phyloP scores from a whole-genome alignment of 768 basidiomycete genomes.

The Boletellus emodensis region DNA sequence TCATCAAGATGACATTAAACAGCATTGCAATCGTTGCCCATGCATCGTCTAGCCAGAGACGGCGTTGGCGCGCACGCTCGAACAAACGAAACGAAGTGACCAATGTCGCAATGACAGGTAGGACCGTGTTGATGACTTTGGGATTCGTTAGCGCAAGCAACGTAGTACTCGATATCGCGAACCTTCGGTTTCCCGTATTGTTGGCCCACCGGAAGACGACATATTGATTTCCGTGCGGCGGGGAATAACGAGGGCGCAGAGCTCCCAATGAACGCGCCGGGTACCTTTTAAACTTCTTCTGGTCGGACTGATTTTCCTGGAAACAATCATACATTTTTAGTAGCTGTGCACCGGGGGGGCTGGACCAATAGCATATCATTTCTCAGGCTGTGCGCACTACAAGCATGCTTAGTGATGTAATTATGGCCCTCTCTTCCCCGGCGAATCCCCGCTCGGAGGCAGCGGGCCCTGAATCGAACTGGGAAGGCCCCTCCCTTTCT shows the following conservation, averaged over 20 bases:
- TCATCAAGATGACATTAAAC: background rate
- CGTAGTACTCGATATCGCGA: background rate
- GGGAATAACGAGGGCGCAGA: background rate
- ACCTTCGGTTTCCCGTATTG: background rate
- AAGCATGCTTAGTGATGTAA: background rate
- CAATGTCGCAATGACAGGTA: constrained; percentile 1
- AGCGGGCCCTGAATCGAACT: no score
- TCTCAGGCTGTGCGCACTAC: background rate
- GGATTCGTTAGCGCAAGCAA: background rate
- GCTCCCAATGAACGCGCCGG: no score
- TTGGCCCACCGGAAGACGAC: background rate
- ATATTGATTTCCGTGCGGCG: background rate
- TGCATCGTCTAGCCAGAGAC: constrained; percentile 6
- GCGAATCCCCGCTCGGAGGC: background rate
- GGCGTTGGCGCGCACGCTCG: constrained; percentile 2
- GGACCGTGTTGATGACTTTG: background rate
- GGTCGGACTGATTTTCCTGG: background rate
- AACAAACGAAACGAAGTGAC: constrained; percentile 2
- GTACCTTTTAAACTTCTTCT: background rate
- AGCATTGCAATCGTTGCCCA: constrained; percentile 1
- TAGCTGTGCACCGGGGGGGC: background rate
- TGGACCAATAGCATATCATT: background rate
- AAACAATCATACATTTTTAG: background rate
- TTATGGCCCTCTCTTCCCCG: background rate
- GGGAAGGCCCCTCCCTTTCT: no score